A percentile compares a stretch with the other conserved stretches of the same genome.
Evolutionary conservation across 2,329 filamentous ascomycete species (phyloP).

Genomic region (Ceratocystis cacaofunesta): DNA sequence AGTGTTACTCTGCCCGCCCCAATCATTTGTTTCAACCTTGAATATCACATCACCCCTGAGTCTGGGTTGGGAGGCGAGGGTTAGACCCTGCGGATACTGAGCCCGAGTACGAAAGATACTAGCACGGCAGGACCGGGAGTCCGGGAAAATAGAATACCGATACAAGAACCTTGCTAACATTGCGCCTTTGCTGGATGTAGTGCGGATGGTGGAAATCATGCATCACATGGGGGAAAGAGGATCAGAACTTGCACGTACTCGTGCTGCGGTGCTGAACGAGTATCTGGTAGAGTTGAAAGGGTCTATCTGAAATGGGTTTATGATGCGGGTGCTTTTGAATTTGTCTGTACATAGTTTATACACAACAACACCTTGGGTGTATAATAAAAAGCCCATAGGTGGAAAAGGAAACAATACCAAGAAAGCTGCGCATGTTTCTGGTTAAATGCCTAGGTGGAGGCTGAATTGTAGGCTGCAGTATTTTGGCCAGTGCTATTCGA

Average conservation of each 20-base stretch:
- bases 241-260: conserved; percentile 43
- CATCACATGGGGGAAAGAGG: conserved; percentile 38
- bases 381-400: neutral
- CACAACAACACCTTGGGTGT: too few relatives aligned
- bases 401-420: neutral
- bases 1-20: neutral
- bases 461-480: neutral
- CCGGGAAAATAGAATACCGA: neutral
- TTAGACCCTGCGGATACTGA: neutral
- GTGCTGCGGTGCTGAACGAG: conserved; percentile 43
- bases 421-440: neutral
- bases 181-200: conserved; percentile 24
- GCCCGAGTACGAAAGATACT: neutral
- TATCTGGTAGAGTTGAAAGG: conserved; percentile 26
- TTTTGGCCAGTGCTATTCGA: neutral
- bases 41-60: too few relatives aligned
- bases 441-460: neutral
- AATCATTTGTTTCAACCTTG: neutral
- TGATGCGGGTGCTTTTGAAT: neutral
- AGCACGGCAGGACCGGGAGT: neutral
- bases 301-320: conserved; percentile 2
- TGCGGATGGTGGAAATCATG: conserved; percentile 50
- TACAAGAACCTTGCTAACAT: neutral
- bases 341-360: neutral
- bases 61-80: neutral